Base-by-base conservation (phyloP, 768 basidiomycete genomes). In the Tephrocybe sp. region DNA sequence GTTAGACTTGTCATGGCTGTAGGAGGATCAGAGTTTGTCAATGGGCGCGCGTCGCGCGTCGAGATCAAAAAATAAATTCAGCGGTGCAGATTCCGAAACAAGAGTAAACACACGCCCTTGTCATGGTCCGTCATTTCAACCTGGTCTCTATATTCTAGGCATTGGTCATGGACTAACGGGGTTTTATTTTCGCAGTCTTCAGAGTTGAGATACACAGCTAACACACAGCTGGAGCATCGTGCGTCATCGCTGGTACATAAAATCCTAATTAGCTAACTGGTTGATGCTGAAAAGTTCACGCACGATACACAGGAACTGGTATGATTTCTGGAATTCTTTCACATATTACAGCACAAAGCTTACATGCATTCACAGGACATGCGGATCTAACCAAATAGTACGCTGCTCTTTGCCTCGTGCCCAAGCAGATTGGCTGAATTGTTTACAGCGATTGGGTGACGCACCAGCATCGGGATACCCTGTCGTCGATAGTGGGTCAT, bases 351-450 rank as follows among this genome's bases (percentile, higher is more conserved):
- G 17, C 23, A 12, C 45, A 32, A 43, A 23, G 31, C 48, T 45
- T 40, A 54, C 59, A 49, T 45, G 51, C 52, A 31, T 40, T 31
- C 26, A 26, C 51, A 93, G 94, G 96, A 23, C 95, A 99, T 70
- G 94, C 95, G 32, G 96, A 99, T 68, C 72, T 95, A 65, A 91
- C 92, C 5, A 98, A 98, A 76, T 94, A 87, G 96, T 97, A 61
- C 55, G 92, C 73, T 34, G 36, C 10, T n/a, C 43, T 43, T 42
- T 38, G 46, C 56, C 36, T 51, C 20, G 36, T 36, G 38, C 20
- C 55, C 40, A 31, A 30, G 36, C 36, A 42, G 48, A 32, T 44
- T 42, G 50, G 10, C 58, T 58, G 56, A 36, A 62, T 33, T 45
- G 26, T 36, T 32, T 17, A 46, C 34, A 98, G 96, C 70, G 96